A percentile compares a stretch with the other conserved stretches of the same genome.
Conservation (phyloP, 225 moss, liverwort and hornwort species). For the Antitrichia curtipendula region DNA sequence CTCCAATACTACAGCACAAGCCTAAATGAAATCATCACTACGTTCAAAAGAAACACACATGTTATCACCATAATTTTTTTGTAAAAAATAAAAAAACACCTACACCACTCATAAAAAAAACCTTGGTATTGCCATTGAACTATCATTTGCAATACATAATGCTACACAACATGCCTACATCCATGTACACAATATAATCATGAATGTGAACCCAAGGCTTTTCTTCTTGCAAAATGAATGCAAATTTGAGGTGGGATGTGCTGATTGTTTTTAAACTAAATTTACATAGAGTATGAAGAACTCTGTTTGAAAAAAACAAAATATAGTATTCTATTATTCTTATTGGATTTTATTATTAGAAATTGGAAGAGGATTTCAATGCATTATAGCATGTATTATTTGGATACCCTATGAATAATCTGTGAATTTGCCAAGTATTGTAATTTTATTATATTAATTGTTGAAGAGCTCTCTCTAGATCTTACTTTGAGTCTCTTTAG, state of each 20-base stretch:
- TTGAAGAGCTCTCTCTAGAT: too few species aligned
- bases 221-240: fast-evolving
- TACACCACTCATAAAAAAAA: too few species aligned
- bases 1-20: not conserved
- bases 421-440: too few species aligned
- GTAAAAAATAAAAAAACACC: not conserved
- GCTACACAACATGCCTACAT: not conserved
- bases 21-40: not conserved
- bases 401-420: too few species aligned
- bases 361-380: too few species aligned
- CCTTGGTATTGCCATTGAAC: too few species aligned
- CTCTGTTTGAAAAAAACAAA: too few species aligned
- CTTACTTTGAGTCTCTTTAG: too few species aligned
- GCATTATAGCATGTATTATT: too few species aligned
- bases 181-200: not conserved
- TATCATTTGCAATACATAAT: not conserved
- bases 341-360: too few species aligned
- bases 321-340: too few species aligned
- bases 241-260: not conserved
- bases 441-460: too few species aligned
- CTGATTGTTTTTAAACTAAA: not conserved
- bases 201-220: not conserved
- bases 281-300: not conserved
- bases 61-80: not conserved
- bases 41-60: not conserved